These are phyloP conservation scores for Herpomyces periplanetae DNA, from an alignment of 2,329 filamentous ascomycete genomes.

Conservation along the genomic window DNA sequence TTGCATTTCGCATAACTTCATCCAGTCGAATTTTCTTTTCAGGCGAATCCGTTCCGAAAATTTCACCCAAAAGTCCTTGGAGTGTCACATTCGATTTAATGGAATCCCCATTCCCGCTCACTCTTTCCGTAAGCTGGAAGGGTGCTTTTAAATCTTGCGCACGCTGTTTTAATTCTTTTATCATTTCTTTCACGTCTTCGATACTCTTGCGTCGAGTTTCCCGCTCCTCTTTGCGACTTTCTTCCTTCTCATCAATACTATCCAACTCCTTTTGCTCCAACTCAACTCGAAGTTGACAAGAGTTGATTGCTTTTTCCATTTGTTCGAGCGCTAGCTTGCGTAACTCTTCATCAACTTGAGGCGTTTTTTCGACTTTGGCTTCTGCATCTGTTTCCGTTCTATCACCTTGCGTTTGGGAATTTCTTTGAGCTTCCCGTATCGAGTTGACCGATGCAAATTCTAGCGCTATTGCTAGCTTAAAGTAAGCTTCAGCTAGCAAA, in stretches of 20 bases:
- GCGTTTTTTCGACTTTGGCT: slow-evolving; percentile 9
- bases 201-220: no score
- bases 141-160: no score
- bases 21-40: no score
- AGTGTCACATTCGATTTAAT: no score
- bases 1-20: no score
- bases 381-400: slow-evolving; percentile 10
- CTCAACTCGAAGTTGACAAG: slow-evolving; percentile 26
- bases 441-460: slow-evolving; percentile 56
- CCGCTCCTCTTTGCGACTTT: slow-evolving; percentile 21
- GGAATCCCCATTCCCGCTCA: no score
- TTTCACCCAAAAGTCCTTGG: no score
- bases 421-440: slow-evolving; percentile 14
- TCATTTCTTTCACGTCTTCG: slow-evolving; percentile 31
- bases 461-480: slow-evolving; percentile 68
- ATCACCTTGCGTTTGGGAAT: no score
- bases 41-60: no score
- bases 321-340: slow-evolving; percentile 28
- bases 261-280: slow-evolving; percentile 25
- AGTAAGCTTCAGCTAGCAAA: slow-evolving; percentile 70
- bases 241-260: slow-evolving; percentile 16
- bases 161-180: slow-evolving; percentile 36
- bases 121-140: no score
- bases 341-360: slow-evolving; percentile 21
- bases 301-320: slow-evolving; percentile 31